phyloP scores from a whole-genome alignment of 106 monocot species.

The Phalaenopsis equestris region DNA sequence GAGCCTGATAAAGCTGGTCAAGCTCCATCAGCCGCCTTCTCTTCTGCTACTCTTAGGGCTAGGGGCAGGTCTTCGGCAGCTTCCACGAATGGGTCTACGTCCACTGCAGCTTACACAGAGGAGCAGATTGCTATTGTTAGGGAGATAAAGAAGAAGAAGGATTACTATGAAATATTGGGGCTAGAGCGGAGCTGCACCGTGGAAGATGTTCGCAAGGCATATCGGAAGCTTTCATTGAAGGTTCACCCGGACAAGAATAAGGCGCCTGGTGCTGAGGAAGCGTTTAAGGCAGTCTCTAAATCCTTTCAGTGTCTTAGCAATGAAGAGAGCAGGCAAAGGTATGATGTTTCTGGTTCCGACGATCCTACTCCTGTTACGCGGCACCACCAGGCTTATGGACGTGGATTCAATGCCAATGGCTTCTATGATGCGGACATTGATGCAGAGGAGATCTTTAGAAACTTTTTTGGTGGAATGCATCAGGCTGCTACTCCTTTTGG shows the following conservation, averaged over 20 bases:
- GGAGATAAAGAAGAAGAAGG: constrained; percentile 76
- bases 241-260: constrained; percentile 97
- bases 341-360: constrained; percentile 80
- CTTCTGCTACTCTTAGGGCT: constrained; percentile 13
- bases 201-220: constrained; percentile 86
- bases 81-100: constrained; percentile 12
- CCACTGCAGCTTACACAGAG: constrained; percentile 57
- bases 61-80: constrained; percentile 12
- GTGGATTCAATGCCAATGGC: constrained; percentile 41
- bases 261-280: constrained; percentile 89
- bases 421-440: constrained; percentile 80
- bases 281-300: constrained; percentile 92
- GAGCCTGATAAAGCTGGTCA: not conserved
- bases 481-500: constrained; percentile 49
- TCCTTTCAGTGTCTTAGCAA: constrained; percentile 94
- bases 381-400: constrained; percentile 8
- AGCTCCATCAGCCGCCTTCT: not conserved
- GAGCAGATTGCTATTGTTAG: constrained; percentile 70
- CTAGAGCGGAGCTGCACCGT: constrained; percentile 62
- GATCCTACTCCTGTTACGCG: constrained; percentile 38
- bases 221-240: constrained; percentile 83
- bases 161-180: constrained; percentile 87
- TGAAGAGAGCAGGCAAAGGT: constrained; percentile 65
- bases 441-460: constrained; percentile 94
- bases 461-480: constrained; percentile 59